Base-by-base conservation (phyloP, 148 eudicot genomes). In the Rhododendron henanense region DNA sequence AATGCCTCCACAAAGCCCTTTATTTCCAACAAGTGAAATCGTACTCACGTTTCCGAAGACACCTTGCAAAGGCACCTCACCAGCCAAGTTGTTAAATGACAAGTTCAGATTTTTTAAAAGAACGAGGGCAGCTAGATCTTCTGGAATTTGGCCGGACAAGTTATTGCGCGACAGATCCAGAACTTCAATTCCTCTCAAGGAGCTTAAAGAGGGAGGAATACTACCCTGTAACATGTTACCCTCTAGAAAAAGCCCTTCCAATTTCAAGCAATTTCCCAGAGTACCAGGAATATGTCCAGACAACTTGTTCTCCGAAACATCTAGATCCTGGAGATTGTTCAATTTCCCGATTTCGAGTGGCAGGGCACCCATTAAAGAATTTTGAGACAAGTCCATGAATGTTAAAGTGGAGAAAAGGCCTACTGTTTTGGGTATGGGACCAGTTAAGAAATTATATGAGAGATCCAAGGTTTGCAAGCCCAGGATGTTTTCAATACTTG, bases 361-460 rank as follows among this genome's bases (percentile, higher is more conserved):
- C 21, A 79, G 10, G 7, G 21, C 5, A 28, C 25, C 83, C 0
- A 16, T 13, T 1, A 35, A 82, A 39, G 75, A 10, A 23, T 82
- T 37, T 21, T 82, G 33, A 10, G 73, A 0, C 8, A 81, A 81
- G 47, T 16, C 0, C 23, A 59, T 0, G 69, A 33, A 39, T 0
- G 51, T 61, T 35, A 37, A 16, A 51, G 63, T 3, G 48, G n/a
- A 28, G 16, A 50, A 4, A 39, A 76, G 44, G 44, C 79, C n/a
- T 16, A 76, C 4, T 6, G 48, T 39, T 16, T 81, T 88, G 15
- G 79, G 84, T 21, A 87, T 57, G 2, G 85, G 44, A 21, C 90
- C 87, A 55, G 35, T 57, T 4, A 89, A 71, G 10, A 21, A 4
- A 78, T 89, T 89, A 14, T 44, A 0, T 10, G 88, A 28, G 13